These are phyloP conservation scores for Xylaria sp. DNA, from an alignment of 2,329 filamentous ascomycete genomes.

Conservation along the genomic window DNA sequence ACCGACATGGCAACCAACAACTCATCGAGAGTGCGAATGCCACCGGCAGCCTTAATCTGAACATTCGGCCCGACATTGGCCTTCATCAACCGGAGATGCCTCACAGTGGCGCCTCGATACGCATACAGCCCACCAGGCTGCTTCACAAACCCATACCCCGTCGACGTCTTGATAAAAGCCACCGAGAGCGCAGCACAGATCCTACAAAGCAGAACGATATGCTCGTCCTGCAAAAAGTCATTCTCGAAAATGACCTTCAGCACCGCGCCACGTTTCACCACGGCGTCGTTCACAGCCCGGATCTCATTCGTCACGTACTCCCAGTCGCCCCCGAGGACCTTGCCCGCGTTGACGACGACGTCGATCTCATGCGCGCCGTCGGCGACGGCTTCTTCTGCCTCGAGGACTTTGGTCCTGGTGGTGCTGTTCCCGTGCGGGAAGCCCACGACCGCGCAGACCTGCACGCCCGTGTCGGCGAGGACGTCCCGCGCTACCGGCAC, in stretches of 20 bases:
- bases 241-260: slow-evolving; percentile 74
- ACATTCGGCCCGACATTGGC: slow-evolving; percentile 56
- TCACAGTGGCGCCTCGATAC: slow-evolving; percentile 64
- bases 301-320: slow-evolving; percentile 66
- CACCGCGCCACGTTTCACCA: slow-evolving; percentile 56
- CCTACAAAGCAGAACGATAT: slow-evolving; percentile 64
- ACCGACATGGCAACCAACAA: slow-evolving; percentile 64
- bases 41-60: slow-evolving; percentile 69
- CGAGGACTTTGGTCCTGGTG: slow-evolving; percentile 63
- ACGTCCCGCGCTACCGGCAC: slow-evolving; percentile 60
- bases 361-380: slow-evolving; percentile 67
- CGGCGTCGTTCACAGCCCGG: slow-evolving; percentile 59
- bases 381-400: slow-evolving; percentile 60
- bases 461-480: slow-evolving; percentile 61
- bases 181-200: slow-evolving; percentile 64
- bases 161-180: slow-evolving; percentile 70
- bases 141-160: slow-evolving; percentile 71
- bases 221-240: slow-evolving; percentile 62
- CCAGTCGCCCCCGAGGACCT: slow-evolving; percentile 67
- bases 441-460: slow-evolving; percentile 68
- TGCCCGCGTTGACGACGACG: slow-evolving; percentile 71
- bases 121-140: slow-evolving; percentile 61
- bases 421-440: slow-evolving; percentile 71
- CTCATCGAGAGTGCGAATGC: slow-evolving; percentile 67
- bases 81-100: slow-evolving; percentile 66